phyloP scores from a whole-genome alignment of 2,329 filamentous ascomycete genomes.

The Sodiomyces alkalinus region DNA sequence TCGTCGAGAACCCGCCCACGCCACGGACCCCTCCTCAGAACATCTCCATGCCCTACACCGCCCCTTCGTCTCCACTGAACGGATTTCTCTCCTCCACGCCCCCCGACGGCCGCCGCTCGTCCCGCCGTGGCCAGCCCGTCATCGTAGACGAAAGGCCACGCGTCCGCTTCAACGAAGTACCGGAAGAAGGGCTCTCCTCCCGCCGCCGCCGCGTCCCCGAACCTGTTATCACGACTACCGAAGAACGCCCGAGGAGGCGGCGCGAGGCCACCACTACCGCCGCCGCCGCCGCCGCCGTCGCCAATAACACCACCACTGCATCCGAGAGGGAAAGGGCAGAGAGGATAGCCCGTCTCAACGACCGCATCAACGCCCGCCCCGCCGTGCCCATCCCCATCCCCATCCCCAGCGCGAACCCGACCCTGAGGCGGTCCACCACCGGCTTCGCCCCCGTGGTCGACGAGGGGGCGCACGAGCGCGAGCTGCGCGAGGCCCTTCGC shows the following conservation, averaged over 20 bases:
- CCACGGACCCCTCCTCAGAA: conserved; percentile 30
- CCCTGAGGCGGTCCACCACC: conserved; percentile 4
- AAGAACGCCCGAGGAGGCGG: conserved; percentile 8
- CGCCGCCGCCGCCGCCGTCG: conserved; percentile 4
- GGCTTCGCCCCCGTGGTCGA: conserved; percentile 6
- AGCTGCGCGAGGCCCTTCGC: conserved; percentile 18
- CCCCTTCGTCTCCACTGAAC: conserved; percentile 21
- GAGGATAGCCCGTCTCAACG: conserved; percentile 25
- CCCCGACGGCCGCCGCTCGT: conserved; percentile 10
- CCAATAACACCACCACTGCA: conserved; percentile 12
- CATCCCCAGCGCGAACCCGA: no score
- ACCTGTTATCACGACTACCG: conserved; percentile 16
- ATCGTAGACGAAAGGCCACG: conserved; percentile 22
- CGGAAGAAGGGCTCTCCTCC: background rate
- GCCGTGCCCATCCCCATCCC: conserved; percentile 15
- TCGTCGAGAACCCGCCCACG: conserved; percentile 28
- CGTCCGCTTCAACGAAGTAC: conserved; percentile 22
- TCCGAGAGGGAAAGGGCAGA: conserved; percentile 10
- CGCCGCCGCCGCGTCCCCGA: conserved; percentile 6
- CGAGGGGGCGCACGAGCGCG: conserved; percentile 13
- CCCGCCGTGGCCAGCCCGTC: conserved; percentile 14
- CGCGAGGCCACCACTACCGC: background rate
- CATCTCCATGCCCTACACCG: conserved; percentile 22
- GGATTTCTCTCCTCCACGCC: conserved; percentile 8
- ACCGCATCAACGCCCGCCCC: conserved; percentile 23